Percentiles rank a stretch among this genome's conserved stretches.
Evolutionary conservation across 2,329 filamentous ascomycete species (phyloP).

Genomic region (Epichloe sibirici): DNA sequence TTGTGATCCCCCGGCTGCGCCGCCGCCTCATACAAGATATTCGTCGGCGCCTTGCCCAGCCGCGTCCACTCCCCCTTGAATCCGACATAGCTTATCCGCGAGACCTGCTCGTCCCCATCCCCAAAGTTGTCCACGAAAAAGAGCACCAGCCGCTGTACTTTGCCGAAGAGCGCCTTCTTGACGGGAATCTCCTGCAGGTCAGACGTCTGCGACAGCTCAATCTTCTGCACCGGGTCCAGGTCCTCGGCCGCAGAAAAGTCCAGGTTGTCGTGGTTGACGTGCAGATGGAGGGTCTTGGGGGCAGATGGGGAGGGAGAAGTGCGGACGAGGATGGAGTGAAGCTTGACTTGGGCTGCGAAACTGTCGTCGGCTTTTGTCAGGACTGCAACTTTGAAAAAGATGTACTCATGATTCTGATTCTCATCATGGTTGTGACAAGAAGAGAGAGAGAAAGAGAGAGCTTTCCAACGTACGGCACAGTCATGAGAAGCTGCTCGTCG

Average conservation of each 20-base stretch:
- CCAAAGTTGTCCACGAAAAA: slow-evolving; percentile 92
- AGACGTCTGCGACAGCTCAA: slow-evolving; percentile 65
- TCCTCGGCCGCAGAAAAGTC: slow-evolving; percentile 72
- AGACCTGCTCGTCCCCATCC: slow-evolving; percentile 67
- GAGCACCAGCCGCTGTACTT: slow-evolving; percentile 67
- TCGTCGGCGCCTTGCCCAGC: slow-evolving; percentile 57
- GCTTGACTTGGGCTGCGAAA: slow-evolving; percentile 86
- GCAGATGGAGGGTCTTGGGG: slow-evolving; percentile 74
- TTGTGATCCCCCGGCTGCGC: slow-evolving; percentile 86
- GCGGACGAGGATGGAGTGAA: slow-evolving; percentile 80
- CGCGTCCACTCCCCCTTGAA: slow-evolving; percentile 94
- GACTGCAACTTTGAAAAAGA: too few relatives aligned
- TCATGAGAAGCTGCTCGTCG: slow-evolving; percentile 90
- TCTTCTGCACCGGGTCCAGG: slow-evolving; percentile 55
- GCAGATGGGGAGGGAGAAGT: slow-evolving; percentile 59
- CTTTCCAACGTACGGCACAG: slow-evolving; percentile 57
- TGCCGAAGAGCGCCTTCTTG: slow-evolving; percentile 78
- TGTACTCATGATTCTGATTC: background rate
- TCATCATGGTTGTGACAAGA: background rate
- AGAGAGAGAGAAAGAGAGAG: background rate
- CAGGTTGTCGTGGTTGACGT: slow-evolving; percentile 74
- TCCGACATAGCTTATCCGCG: slow-evolving; percentile 68
- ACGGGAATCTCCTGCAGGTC: slow-evolving; percentile 83
- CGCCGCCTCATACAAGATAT: slow-evolving; percentile 86
- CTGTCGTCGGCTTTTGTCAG: slow-evolving; percentile 31